Base-by-base conservation (phyloP, 768 basidiomycete genomes). In the Myochromella boudieri region DNA sequence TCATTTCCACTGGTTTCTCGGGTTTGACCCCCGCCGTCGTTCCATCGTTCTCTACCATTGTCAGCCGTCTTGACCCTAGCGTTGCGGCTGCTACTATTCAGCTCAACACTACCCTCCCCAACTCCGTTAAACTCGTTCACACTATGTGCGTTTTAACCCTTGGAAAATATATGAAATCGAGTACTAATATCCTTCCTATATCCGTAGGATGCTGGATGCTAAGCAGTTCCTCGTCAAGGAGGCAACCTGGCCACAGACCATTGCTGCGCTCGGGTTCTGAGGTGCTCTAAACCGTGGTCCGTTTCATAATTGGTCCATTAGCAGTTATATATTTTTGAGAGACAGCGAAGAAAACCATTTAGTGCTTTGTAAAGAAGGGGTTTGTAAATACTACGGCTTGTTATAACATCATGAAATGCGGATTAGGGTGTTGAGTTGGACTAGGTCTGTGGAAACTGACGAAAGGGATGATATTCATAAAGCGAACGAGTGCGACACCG, bases 161-260 rank as follows among this genome's bases (percentile, higher is more conserved):
- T 9, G 9, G n/a, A 21, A 12, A 15, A 55, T 61, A 46, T 29
- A 8, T 29, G 28, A 29, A 14, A 8, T 29, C 28, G 28, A 8
- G 14, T 29, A 29, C 14, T 29, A 29, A 8, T 29, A 29, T 29
- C 28, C 8, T 8, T 29, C 14, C 28, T 8, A 29, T 8, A n/a
- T 34, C n/a, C 5, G 18, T 36, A 66, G 68, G 60, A 64, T 68
- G 65, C 54, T 64, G 24, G 68, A 70, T 49, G 68, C 65, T 4
- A 48, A 53, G 27, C 67, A 70, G 49, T 70, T 70, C 63, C 34
- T 68, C 22, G 49, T 49, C 28, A 52, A 48, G 18, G 63, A 66
- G 42, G 62, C 61, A n/a, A 51, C 53, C 12, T 65, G 66, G 58
- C 63, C 65, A 6, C 58, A 61, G 52, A 68, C 67, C 14, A 50